Percentiles rank a stretch among this genome's conserved stretches.
phyloP scores from a whole-genome alignment of 306 rosid species.

The Prunus fruticosa region DNA sequence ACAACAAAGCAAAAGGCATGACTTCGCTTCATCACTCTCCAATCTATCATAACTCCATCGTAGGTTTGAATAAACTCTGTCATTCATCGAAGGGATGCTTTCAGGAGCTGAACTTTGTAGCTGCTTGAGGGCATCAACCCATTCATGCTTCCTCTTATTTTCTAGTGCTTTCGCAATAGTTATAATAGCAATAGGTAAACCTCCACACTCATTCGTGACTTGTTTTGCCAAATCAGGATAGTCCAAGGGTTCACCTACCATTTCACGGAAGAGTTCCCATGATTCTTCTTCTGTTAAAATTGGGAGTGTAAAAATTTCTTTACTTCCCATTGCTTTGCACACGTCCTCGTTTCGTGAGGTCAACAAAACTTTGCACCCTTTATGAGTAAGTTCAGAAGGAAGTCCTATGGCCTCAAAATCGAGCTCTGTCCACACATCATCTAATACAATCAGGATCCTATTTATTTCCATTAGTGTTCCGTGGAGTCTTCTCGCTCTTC shows the following conservation, averaged over 20 bases:
- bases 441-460: no score
- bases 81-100: neutral
- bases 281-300: slow-evolving; percentile 12
- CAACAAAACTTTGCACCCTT: no score
- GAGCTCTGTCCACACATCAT: no score
- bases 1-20: slow-evolving; percentile 20
- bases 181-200: slow-evolving; percentile 41
- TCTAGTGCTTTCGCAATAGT: slow-evolving; percentile 26
- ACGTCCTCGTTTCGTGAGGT: no score
- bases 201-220: slow-evolving; percentile 30
- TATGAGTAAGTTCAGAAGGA: no score
- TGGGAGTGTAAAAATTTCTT: slow-evolving; percentile 5
- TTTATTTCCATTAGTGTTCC: no score
- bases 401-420: no score
- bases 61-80: slow-evolving; percentile 8
- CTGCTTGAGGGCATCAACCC: slow-evolving; percentile 24
- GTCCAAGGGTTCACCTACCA: neutral
- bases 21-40: slow-evolving; percentile 12
- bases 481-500: no score
- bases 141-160: neutral
- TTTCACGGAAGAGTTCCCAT: slow-evolving; percentile 18
- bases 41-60: slow-evolving; percentile 10
- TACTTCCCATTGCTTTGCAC: neutral
- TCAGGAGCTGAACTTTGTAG: neutral
- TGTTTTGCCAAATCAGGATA: neutral